phyloP scores from a whole-genome alignment of 2,329 filamentous ascomycete species.

The Pseudogymnoascus sp. region DNA sequence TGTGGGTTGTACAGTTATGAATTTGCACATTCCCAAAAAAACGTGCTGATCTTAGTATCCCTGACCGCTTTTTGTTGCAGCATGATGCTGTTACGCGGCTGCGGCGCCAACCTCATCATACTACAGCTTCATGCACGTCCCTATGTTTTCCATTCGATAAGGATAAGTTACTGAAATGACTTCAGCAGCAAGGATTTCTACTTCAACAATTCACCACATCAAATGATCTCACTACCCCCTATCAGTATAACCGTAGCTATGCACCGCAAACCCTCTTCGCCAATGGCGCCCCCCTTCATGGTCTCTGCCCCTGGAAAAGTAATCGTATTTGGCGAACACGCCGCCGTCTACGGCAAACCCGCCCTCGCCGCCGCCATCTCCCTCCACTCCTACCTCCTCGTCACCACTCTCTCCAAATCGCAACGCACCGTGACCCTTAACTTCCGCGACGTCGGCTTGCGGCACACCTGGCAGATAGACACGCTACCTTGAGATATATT shows the following conservation, averaged over 20 bases:
- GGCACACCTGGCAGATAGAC: conserved; percentile 91
- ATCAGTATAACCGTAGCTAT: neutral
- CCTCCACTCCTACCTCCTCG: conserved; percentile 89
- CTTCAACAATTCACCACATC: neutral
- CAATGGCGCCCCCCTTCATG: conserved; percentile 84
- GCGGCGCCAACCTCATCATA: neutral
- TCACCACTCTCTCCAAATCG: conserved; percentile 91
- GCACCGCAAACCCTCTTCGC: conserved; percentile 48
- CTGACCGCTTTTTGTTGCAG: neutral
- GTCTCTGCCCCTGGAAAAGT: conserved; percentile 96
- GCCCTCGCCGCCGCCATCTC: conserved; percentile 94
- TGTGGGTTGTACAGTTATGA: too few relatives aligned
- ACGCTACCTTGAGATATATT: conserved; percentile 81
- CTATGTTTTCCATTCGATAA: neutral
- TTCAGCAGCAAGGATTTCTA: neutral
- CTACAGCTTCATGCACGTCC: neutral
- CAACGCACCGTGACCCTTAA: conserved; percentile 77
- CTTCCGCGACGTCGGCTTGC: conserved; percentile 83
- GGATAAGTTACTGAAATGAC: neutral
- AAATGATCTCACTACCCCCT: too few relatives aligned
- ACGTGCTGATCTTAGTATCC: too few relatives aligned
- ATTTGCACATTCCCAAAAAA: too few relatives aligned
- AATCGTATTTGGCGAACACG: conserved; percentile 96
- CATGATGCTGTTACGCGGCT: neutral
- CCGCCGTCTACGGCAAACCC: conserved; percentile 93